Percentiles rank a stretch among this genome's conserved stretches.
Conservation (phyloP, 2,329 filamentous ascomycete species). For the Xylariaceae sp. region DNA sequence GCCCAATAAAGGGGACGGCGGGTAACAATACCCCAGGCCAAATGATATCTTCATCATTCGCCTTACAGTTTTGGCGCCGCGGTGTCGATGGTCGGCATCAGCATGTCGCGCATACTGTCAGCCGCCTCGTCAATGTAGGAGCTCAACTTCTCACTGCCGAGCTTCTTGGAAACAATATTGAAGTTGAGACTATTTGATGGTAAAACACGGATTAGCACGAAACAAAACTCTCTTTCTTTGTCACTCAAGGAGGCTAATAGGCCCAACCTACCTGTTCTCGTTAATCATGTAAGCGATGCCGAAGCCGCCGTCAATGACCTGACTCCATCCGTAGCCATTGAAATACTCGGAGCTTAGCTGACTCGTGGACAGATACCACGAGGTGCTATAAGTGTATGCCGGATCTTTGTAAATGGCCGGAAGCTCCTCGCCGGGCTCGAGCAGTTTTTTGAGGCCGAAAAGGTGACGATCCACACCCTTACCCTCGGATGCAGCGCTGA, state of each 20-base stretch:
- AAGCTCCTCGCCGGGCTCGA: slow-evolving; percentile 72
- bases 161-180: slow-evolving; percentile 90
- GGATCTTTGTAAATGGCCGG: slow-evolving; percentile 84
- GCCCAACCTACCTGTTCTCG: slow-evolving; percentile 69
- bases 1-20: no score
- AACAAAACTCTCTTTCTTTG: background rate
- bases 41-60: no score
- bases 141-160: slow-evolving; percentile 83
- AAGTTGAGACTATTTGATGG: slow-evolving; percentile 73
- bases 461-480: slow-evolving; percentile 93
- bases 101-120: slow-evolving; percentile 77
- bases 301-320: slow-evolving; percentile 93
- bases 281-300: slow-evolving; percentile 99
- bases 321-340: slow-evolving; percentile 98
- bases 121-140: slow-evolving; percentile 94
- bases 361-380: slow-evolving; percentile 83
- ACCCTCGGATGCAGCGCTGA: slow-evolving; percentile 79
- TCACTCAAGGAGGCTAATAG: background rate
- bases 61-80: slow-evolving; percentile 82
- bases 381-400: slow-evolving; percentile 73
- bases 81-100: slow-evolving; percentile 71
- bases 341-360: slow-evolving; percentile 96
- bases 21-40: no score
- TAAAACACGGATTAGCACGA: slow-evolving; percentile 16
- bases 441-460: slow-evolving; percentile 91